A percentile compares a stretch with the other conserved stretches of the same genome.
Evolutionary conservation across 78 protist species (phyloP).

Genomic region (Dictyostelium firmibasis): DNA sequence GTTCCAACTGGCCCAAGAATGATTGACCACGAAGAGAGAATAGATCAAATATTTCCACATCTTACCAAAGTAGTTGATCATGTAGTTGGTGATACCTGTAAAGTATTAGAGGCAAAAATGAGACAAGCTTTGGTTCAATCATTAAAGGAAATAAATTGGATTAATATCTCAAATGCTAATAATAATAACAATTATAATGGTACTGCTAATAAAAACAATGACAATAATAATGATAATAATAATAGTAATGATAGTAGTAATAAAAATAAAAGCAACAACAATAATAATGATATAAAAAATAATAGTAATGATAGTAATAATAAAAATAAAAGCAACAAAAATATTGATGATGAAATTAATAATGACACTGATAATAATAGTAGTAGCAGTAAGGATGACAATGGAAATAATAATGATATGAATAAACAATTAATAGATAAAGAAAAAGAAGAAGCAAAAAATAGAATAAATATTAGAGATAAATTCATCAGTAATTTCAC

Average conservation of each 20-base stretch:
- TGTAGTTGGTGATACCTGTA: slow-evolving; percentile 2
- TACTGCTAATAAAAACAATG: too few species aligned
- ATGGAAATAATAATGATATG: not conserved
- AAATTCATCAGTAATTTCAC: not conserved
- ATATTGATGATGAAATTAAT: not conserved
- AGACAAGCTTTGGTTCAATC: slow-evolving; percentile 30
- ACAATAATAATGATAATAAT: not conserved
- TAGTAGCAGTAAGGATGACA: not conserved
- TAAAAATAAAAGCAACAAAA: too few species aligned
- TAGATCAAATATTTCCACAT: slow-evolving; percentile 35
- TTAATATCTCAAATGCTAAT: not conserved
- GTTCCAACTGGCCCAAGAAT: slow-evolving; percentile 6
- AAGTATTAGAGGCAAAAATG: slow-evolving; percentile 25
- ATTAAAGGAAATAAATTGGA: slow-evolving; percentile 60
- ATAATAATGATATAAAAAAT: not conserved
- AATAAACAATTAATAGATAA: not conserved
- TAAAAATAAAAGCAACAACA: too few species aligned
- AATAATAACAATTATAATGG: not conserved
- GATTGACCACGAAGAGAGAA: not conserved
- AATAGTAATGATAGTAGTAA: not conserved
- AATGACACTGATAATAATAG: not conserved
- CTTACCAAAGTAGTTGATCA: slow-evolving; percentile 45
- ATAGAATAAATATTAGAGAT: not conserved
- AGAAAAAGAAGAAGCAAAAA: not conserved
- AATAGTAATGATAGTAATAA: not conserved